Percentiles rank a stretch among this genome's conserved stretches.
These are phyloP conservation scores for Phytophthora aleatoria DNA, from an alignment of 352 stramenopile genomes.

Conservation along the genomic window DNA sequence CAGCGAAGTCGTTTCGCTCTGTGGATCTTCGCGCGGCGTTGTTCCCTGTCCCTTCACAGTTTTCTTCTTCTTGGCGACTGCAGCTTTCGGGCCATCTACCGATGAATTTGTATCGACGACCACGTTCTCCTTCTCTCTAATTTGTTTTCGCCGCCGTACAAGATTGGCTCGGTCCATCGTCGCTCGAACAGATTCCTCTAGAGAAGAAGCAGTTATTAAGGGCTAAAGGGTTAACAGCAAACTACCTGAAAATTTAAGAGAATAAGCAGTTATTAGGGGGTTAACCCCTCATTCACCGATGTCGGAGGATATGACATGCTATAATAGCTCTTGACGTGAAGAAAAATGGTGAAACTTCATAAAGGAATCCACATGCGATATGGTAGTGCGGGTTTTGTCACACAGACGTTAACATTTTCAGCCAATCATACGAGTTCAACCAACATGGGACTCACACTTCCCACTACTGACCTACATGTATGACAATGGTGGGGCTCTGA, in stretches of 20 bases:
- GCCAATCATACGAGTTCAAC: conserved; percentile 14
- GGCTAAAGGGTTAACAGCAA: too few relatives aligned
- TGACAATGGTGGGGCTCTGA: conserved; percentile 26
- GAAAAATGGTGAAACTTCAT: too few relatives aligned
- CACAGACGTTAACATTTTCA: not conserved
- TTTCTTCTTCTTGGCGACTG: conserved; percentile 19
- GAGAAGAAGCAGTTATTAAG: too few relatives aligned
- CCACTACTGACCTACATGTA: not conserved
- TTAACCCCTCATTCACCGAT: too few relatives aligned
- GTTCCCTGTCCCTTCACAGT: conserved; percentile 5
- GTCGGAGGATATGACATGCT: too few relatives aligned
- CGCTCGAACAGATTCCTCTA: too few relatives aligned
- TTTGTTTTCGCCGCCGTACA: conserved; percentile 38
- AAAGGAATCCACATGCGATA: too few relatives aligned
- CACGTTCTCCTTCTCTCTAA: conserved; percentile 31
- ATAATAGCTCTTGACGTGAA: too few relatives aligned
- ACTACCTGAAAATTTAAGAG: too few relatives aligned
- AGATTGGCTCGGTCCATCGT: conserved; percentile 47
- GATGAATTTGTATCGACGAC: conserved; percentile 1
- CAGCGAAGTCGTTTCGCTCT: conserved; percentile 1
- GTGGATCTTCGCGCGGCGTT: not conserved
- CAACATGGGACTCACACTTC: conserved; percentile 18
- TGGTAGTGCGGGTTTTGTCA: too few relatives aligned
- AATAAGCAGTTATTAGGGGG: too few relatives aligned
- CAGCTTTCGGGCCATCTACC: conserved; percentile 2